phyloP scores from a whole-genome alignment of 2,329 filamentous ascomycete genomes.

The Chaetoscypha palmicola region DNA sequence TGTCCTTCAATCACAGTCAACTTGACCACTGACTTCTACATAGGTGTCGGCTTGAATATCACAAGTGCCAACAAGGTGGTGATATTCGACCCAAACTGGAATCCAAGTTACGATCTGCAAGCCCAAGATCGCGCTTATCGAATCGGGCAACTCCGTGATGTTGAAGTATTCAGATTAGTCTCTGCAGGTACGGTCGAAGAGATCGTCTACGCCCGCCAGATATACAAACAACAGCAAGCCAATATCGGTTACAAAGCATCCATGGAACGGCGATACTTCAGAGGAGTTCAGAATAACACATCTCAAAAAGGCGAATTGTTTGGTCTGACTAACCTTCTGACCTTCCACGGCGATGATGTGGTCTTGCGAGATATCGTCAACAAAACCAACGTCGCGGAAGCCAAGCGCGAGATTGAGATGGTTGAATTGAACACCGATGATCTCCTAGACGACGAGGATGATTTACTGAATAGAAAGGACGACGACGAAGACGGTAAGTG shows the following conservation, averaged over 20 bases:
- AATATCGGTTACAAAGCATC: conserved; percentile 96
- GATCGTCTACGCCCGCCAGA: conserved; percentile 92
- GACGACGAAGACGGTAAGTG: conserved; percentile 39
- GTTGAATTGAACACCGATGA: conserved; percentile 67
- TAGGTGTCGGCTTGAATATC: conserved; percentile 82
- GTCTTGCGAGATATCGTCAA: conserved; percentile 93
- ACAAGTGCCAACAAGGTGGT: conserved; percentile 98
- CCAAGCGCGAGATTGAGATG: conserved; percentile 74
- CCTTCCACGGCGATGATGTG: conserved; percentile 70
- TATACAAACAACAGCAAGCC: conserved; percentile 98
- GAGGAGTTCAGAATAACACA: conserved; percentile 78
- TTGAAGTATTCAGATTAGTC: conserved; percentile 90
- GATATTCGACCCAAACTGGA: conserved; percentile 96
- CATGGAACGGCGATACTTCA: conserved; percentile 89
- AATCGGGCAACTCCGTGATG: conserved; percentile 86
- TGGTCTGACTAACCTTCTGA: conserved; percentile 79
- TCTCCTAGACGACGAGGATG: conserved; percentile 47
- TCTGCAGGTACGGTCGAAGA: conserved; percentile 92
- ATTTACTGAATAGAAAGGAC: conserved; percentile 34
- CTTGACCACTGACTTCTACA: conserved; percentile 1
- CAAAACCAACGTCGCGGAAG: conserved; percentile 95
- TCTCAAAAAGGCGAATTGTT: conserved; percentile 90
- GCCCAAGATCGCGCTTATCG: conserved; percentile 95
- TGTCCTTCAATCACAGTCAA: too few species aligned
- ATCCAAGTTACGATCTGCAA: conserved; percentile 88